Evolutionary conservation across 2,329 filamentous ascomycete species (phyloP), one percentile per base, ranked within the genome.

Genomic region (Exophiala calicioides): DNA sequence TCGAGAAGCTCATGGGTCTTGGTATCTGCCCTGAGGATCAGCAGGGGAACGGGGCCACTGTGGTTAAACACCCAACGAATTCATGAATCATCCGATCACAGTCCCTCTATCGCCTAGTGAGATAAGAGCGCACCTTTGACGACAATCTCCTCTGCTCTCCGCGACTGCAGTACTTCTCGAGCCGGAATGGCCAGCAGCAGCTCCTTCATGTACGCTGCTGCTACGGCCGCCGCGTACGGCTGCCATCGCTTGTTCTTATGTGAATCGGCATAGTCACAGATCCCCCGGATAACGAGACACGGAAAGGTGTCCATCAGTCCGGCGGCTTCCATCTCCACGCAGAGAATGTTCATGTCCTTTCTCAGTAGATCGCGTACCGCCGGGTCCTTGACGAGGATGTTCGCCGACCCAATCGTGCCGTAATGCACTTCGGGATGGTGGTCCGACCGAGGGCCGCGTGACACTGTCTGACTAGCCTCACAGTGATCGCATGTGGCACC

Each of bases 371-470:
- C 24, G 7, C 24, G 24, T 7, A 27, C 7, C 24, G 7, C 24
- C 7, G 44, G 50, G 36, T 58, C 46, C 27, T 59, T 61, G 7
- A 62, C 52, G 1, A 63, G 55, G 16, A 56, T 51, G 30, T 65
- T 61, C 1, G 56, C 60, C 3, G 62, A 64, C 8, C 46, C 61
- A 23, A 64, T 60, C 0, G 43, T 48, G 1, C 61, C 60, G 33
- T 63, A 62, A 29, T 65, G 59, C 15, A 62, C 45, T 7, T 40
- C 37, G 4, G 47, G 46, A 4, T 21, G 8, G 2, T 16, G 5
- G 18, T 29, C 29, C 8, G 3, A 13, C 4, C 21, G 21, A 29
- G 9, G 10, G 12, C n/a, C 13, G 29, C 43, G 13, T 6, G 21
- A n/a, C 7, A 47, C 32, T 10, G 19, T 20, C n/a, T 23, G n/a